These are phyloP conservation scores for Apiospora koreana DNA, from an alignment of 2,329 filamentous ascomycete species.

Conservation along the genomic window DNA sequence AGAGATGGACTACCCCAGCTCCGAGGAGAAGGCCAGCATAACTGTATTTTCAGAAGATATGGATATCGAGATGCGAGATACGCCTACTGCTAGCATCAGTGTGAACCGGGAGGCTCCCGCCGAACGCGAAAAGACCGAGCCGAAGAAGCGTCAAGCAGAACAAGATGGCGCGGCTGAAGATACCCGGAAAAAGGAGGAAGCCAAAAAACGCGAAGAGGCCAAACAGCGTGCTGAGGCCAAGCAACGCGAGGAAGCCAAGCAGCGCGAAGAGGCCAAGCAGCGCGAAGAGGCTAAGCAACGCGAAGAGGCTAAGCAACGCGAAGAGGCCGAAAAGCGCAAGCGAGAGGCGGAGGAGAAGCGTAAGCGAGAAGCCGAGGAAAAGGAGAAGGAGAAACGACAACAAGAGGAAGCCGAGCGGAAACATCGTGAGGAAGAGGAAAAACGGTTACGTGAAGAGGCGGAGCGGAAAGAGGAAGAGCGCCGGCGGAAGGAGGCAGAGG, in stretches of 20 bases:
- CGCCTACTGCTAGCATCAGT: constrained; percentile 28
- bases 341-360: constrained; percentile 36
- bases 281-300: too few relatives aligned
- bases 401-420: constrained; percentile 39
- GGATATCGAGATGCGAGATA: constrained; percentile 59
- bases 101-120: constrained; percentile 31
- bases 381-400: constrained; percentile 33
- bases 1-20: constrained; percentile 41
- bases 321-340: too few relatives aligned
- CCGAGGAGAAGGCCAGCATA: constrained; percentile 51
- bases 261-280: constrained; percentile 31
- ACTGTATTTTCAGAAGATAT: constrained; percentile 59
- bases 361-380: constrained; percentile 33
- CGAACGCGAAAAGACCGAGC: constrained; percentile 39
- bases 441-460: constrained; percentile 34
- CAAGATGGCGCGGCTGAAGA: constrained; percentile 31
- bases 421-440: constrained; percentile 26
- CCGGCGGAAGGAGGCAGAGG: constrained; percentile 26
- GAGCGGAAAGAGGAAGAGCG: constrained; percentile 36
- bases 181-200: constrained; percentile 32
- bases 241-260: constrained; percentile 25
- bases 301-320: constrained; percentile 36
- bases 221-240: constrained; percentile 30
- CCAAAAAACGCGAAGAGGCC: constrained; percentile 28
- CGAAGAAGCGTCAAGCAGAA: constrained; percentile 37